Base-by-base conservation (phyloP, 1,284 basidiomycete species). In the Ceratobasidium sp. region DNA sequence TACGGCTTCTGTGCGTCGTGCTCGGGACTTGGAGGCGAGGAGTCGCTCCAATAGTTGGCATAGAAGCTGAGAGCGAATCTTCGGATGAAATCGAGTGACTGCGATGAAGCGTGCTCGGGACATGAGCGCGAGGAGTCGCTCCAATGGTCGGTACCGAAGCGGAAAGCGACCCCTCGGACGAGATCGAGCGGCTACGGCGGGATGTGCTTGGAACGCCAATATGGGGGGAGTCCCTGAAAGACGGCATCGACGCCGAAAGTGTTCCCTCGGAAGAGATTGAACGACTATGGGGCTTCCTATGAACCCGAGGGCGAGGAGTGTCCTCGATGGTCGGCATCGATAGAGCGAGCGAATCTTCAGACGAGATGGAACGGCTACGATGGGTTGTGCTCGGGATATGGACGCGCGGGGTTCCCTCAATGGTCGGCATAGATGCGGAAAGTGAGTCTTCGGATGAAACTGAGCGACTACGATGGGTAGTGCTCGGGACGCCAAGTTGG, bases 1-100 rank as follows among this genome's bases (percentile, higher is more conserved):
- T n/a, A 33, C 66, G 75, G 66, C 70, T 60, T 42, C 69, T 60
- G 23, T 40, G 33, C 6, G 60, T 76, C 46, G 72, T 55, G 72
- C 72, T 66, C 39, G 72, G 72, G 33, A 42, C 72, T 7, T 26
- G 28, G 13, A 53, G 28, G 7, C 10, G 51, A 12, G 51, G 51
- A 23, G 51, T 12, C 6, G 20, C 51, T 23, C 51, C n/a, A 23
- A 67, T 39, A 42, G 66, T 28, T 15, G 66, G 77, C 33, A 44
- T 18, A 49, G 46, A 49, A 10, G 9, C 10, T 18, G 18, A 49
- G 18, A 49, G 46, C 15, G 49, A 18, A 15, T 51, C 49, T 18
- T 51, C 49, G n/a, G 49, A 51, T 18, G 49, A 51, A 15, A 51
- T 51, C 15, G 49, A 51, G 49, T 18, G 49, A 20, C 49, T 51